These are phyloP conservation scores for Pyrenopolyporus hunteri DNA, from an alignment of 495 filamentous ascomycete species.

Conservation along the genomic window DNA sequence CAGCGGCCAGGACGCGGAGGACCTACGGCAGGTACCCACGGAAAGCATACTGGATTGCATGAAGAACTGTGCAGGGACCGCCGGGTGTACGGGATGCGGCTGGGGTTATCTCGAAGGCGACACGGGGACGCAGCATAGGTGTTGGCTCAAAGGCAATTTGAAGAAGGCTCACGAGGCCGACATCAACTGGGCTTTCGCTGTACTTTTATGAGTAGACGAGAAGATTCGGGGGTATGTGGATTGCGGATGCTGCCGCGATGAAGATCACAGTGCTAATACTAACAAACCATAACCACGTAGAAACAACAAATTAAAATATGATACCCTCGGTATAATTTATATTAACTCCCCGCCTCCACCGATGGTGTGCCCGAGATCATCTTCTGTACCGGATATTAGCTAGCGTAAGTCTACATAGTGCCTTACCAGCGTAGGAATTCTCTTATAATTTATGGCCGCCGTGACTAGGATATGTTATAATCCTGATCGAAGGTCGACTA, in stretches of 20 bases:
- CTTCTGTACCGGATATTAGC: too few species aligned
- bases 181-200: constrained; percentile 52
- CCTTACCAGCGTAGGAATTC: too few species aligned
- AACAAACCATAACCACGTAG: constrained; percentile 2
- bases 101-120: constrained; percentile 54
- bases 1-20: constrained; percentile 43
- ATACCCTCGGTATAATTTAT: constrained; percentile 12
- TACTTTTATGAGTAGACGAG: constrained; percentile 35
- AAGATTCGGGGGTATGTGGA: neutral
- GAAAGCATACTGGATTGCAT: constrained; percentile 53
- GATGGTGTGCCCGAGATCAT: neutral
- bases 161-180: constrained; percentile 42
- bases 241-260: neutral
- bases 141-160: constrained; percentile 53
- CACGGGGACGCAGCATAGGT: constrained; percentile 43
- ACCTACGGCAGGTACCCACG: constrained; percentile 47
- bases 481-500: neutral
- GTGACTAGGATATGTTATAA: too few species aligned
- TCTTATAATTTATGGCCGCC: too few species aligned
- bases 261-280: constrained; percentile 6
- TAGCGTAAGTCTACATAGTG: too few species aligned
- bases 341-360: too few species aligned
- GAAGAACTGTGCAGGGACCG: constrained; percentile 48
- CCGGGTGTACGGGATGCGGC: constrained; percentile 49
- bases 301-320: constrained; percentile 19